phyloP scores from a whole-genome alignment of 1,139 yeast genomes.

The Yamadazyma taylorii region DNA sequence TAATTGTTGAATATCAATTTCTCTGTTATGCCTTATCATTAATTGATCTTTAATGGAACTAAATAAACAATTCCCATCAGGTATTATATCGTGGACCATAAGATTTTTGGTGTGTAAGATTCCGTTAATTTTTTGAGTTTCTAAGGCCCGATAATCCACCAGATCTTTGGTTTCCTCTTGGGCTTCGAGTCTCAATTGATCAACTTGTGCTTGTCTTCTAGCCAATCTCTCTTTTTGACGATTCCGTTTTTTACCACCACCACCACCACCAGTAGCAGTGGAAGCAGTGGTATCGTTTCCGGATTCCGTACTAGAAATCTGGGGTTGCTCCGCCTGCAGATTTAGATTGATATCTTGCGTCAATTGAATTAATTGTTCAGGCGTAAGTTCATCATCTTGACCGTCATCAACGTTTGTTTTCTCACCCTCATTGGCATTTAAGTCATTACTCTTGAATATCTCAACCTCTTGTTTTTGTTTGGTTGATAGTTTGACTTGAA shows the following conservation, averaged over 20 bases:
- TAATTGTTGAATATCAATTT: constrained; percentile 47
- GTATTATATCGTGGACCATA: constrained; percentile 63
- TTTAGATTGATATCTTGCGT: constrained; percentile 14
- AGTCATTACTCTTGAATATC: neutral
- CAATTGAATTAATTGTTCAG: constrained; percentile 2
- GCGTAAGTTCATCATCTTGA: constrained; percentile 2
- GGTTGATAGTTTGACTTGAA: constrained; percentile 36
- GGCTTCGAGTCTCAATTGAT: constrained; percentile 66
- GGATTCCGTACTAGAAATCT: too few species aligned
- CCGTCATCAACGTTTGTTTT: neutral
- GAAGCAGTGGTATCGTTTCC: too few species aligned
- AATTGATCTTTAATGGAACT: constrained; percentile 84
- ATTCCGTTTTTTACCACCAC: constrained; percentile 52
- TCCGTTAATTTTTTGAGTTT: constrained; percentile 60
- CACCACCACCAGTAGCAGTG: constrained; percentile 15
- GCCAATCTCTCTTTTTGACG: constrained; percentile 84
- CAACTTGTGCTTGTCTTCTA: constrained; percentile 68
- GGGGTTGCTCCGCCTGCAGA: constrained; percentile 1
- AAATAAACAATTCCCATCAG: constrained; percentile 95
- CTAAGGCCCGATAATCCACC: constrained; percentile 70
- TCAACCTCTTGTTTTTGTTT: constrained; percentile 1
- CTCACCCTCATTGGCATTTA: too few species aligned
- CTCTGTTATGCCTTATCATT: constrained; percentile 21
- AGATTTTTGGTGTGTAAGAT: constrained; percentile 51
- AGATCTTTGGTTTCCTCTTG: constrained; percentile 58